phyloP scores from a whole-genome alignment of 1,284 basidiomycete species.

The Naganishia cerealis region DNA sequence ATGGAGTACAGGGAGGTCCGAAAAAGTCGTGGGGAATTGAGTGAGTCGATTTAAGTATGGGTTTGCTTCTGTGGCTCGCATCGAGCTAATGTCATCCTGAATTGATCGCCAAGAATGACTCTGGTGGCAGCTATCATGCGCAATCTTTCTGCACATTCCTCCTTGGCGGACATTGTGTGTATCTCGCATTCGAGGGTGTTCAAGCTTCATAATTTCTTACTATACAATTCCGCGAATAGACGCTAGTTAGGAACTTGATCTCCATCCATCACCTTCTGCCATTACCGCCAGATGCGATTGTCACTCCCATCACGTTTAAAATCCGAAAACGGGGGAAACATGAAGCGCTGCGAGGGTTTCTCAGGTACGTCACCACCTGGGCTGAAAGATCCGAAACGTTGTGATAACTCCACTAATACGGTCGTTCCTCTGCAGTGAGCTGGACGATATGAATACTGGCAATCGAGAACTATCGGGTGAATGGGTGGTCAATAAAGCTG shows the following conservation, averaged over 20 bases:
- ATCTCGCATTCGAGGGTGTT: not conserved
- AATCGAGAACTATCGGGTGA: conserved; percentile 82
- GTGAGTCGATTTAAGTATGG: conserved; percentile 42
- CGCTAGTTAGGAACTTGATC: conserved; percentile 75
- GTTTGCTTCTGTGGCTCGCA: conserved; percentile 12
- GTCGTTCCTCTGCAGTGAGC: conserved; percentile 54
- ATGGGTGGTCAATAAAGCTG: conserved; percentile 89
- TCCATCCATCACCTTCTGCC: conserved; percentile 79
- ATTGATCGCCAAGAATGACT: conserved; percentile 61
- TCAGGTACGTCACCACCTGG: conserved; percentile 34
- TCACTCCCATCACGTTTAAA: conserved; percentile 89
- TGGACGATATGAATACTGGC: conserved; percentile 75
- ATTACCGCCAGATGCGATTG: conserved; percentile 86
- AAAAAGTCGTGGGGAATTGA: conserved; percentile 54
- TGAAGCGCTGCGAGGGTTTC: conserved; percentile 54
- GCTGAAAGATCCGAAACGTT: not conserved
- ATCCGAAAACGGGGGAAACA: conserved; percentile 74
- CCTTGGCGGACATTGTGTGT: conserved; percentile 79
- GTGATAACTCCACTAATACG: not conserved
- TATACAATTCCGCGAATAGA: conserved; percentile 51
- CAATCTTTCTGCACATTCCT: conserved; percentile 76
- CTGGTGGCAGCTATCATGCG: conserved; percentile 79
- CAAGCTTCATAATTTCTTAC: conserved; percentile 25
- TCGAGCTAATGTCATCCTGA: conserved; percentile 40
- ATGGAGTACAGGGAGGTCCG: conserved; percentile 48